Percentiles rank a stretch among this genome's conserved stretches.
These are phyloP conservation scores for Plasmodium relictum DNA, from an alignment of 169 alveolate species.

Conservation along the genomic window DNA sequence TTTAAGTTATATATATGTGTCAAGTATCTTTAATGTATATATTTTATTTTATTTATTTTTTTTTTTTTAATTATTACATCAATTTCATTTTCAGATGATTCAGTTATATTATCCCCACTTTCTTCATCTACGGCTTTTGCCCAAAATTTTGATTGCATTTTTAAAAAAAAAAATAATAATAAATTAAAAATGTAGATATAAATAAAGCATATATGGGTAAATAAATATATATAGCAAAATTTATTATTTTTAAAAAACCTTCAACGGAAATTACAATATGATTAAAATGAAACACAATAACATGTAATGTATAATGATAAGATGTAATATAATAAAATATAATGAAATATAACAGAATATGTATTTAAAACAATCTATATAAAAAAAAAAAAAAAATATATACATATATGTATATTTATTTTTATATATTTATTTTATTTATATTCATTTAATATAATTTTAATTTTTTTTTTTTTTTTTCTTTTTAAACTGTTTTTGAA, in stretches of 20 bases:
- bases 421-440: too few species aligned
- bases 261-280: constrained; percentile 6
- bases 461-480: too few species aligned
- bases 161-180: background rate
- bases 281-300: background rate
- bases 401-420: too few species aligned
- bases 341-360: too few species aligned
- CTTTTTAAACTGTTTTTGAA: too few species aligned
- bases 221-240: background rate
- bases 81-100: constrained; percentile 74
- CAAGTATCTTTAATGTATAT: too few species aligned
- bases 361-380: too few species aligned
- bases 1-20: too few species aligned
- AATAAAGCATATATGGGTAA: background rate
- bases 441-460: too few species aligned
- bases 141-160: constrained; percentile 91
- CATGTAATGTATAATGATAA: background rate
- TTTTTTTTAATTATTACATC: constrained; percentile 36
- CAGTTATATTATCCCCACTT: constrained; percentile 71
- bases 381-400: too few species aligned
- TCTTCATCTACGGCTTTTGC: constrained; percentile 86
- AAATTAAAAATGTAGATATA: background rate
- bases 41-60: constrained; percentile 7
- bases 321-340: background rate
- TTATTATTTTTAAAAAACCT: background rate